Base-by-base conservation (phyloP, 176 grass and related monocot species). In the Triticum monococcum region DNA sequence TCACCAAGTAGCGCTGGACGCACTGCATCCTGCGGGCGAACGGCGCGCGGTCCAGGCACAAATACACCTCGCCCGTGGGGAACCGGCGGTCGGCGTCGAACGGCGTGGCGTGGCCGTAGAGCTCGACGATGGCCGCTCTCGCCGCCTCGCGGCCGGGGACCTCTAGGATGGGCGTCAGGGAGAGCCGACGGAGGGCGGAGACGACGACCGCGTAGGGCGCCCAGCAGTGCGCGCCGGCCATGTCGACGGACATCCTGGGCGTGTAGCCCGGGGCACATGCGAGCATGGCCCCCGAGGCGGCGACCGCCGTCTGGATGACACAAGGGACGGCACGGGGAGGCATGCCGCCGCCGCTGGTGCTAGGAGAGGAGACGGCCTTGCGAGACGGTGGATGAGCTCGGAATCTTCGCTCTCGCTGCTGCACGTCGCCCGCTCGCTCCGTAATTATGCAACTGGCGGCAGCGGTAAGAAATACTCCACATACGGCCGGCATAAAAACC, bases 191-290 rank as follows among this genome's bases (percentile, higher is more conserved):
- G 63, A 82, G 64, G 8, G 63, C 14, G 24, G 9, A 2, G 79
- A 82, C 46, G 8, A 68, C 37, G 38, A 37, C 79, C 16, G 62
- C 38, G 79, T 82, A 82, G 4, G 79, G 40, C 64, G n/a, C 79
- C 79, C 79, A 82, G 63, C 79, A 4, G 43, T 82, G 79, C 24
- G 79, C 79, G 25, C 10, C 7, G n/a, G 63, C 63, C 63, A 82
- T 69, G 79, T 68, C 43, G 4, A 82, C 36, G 63, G 63, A 37
- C 63, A 82, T 4, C 63, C 18, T 82, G 57, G 79, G 79, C 63
- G 10, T 30, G 79, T 68, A 82, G 31, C 75, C 75, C 5, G 8
- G 52, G 48, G 17, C 1, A 37, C 36, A 23, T 9, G 17, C 8
- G 5, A 9, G 30, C 28, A 5, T 24, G 40, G n/a, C 57, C 50